phyloP scores from a whole-genome alignment of 345 rosid genomes.

The Eucalyptus marginata region DNA sequence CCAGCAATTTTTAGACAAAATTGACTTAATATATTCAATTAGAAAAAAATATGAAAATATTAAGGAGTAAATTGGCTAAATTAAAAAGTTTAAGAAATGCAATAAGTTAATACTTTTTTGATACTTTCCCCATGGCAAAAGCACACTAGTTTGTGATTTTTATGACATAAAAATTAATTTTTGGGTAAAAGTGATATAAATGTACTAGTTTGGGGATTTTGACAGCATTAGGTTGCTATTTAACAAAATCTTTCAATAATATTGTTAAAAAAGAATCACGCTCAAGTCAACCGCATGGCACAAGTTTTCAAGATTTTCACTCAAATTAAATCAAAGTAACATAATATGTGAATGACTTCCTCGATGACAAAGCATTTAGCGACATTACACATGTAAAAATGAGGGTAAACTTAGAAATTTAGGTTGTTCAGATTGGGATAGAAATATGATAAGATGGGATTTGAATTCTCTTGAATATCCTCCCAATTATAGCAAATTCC shows the following conservation, averaged over 20 bases:
- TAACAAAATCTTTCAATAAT: neutral
- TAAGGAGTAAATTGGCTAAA: neutral
- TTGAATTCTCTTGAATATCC: neutral
- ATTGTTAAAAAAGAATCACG: neutral
- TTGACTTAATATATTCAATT: too few relatives aligned
- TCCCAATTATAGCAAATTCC: neutral
- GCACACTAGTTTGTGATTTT: neutral
- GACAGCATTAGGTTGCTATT: neutral
- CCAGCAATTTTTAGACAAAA: accelerated
- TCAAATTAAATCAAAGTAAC: neutral
- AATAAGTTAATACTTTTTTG: too few relatives aligned
- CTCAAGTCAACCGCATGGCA: neutral
- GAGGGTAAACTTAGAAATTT: neutral
- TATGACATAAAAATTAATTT: neutral
- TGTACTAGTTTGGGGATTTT: neutral
- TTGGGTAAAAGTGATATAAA: accelerated
- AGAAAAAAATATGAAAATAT: too few relatives aligned
- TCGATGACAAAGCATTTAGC: neutral
- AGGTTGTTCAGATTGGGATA: neutral
- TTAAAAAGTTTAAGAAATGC: too few relatives aligned
- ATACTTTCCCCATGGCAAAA: neutral
- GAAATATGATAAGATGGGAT: neutral
- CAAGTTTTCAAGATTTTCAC: neutral
- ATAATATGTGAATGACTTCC: neutral
- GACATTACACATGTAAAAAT: neutral